phyloP scores from a whole-genome alignment of 345 rosid genomes.

The Euphorbia lathyris region DNA sequence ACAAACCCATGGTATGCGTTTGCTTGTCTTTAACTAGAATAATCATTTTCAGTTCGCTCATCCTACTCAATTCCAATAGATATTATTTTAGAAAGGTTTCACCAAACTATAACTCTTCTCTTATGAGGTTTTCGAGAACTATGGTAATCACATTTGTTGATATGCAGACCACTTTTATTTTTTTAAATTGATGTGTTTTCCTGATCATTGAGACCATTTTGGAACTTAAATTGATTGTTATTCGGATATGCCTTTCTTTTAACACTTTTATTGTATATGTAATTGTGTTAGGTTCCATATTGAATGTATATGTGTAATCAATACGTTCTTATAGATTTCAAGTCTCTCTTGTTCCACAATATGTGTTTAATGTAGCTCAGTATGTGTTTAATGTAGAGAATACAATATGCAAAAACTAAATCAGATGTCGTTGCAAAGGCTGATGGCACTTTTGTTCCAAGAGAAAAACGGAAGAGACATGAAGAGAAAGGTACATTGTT shows the following conservation, averaged over 20 bases:
- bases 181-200: background rate
- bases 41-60: too few species aligned
- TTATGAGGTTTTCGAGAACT: background rate
- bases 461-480: constrained; percentile 89
- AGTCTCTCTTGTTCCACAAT: background rate
- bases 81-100: background rate
- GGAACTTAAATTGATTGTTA: background rate
- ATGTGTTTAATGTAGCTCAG: background rate
- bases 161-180: background rate
- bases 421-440: constrained; percentile 93
- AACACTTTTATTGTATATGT: background rate
- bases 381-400: constrained; percentile 53
- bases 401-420: constrained; percentile 88
- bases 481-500: constrained; percentile 74
- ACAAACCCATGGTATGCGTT: constrained; percentile 71
- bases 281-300: background rate
- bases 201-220: background rate
- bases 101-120: background rate
- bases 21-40: too few species aligned
- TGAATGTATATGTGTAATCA: background rate
- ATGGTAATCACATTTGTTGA: background rate
- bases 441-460: constrained; percentile 95
- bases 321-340: background rate
- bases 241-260: background rate
- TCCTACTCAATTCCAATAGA: too few species aligned